phyloP scores from a whole-genome alignment of 352 stramenopile species.

The Pythium sp. region DNA sequence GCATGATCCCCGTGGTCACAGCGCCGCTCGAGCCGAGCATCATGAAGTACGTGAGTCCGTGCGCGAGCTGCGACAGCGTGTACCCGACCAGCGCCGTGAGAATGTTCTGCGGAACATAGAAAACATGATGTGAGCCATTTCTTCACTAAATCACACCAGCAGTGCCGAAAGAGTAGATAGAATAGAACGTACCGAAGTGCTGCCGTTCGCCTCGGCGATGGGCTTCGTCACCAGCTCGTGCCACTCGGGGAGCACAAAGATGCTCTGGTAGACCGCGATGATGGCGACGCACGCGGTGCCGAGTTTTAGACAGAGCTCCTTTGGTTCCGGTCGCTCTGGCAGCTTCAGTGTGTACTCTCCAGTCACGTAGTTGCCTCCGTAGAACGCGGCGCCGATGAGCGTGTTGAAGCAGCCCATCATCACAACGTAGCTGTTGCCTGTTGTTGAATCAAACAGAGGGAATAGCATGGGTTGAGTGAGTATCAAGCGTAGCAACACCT shows the following conservation, averaged over 20 bases:
- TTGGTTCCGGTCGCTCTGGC: constrained; percentile 63
- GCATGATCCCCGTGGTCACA: constrained; percentile 86
- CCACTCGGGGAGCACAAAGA: constrained; percentile 80
- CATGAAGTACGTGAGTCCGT: constrained; percentile 85
- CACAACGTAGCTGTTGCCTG: constrained; percentile 60
- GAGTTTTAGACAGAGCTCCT: constrained; percentile 81
- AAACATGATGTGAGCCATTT: constrained; percentile 7
- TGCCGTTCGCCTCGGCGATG: constrained; percentile 73
- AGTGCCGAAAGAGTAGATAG: not conserved
- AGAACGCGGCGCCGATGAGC: constrained; percentile 76
- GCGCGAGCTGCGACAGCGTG: constrained; percentile 76
- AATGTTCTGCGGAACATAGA: constrained; percentile 30
- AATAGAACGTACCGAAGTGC: constrained; percentile 31
- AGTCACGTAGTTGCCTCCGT: constrained; percentile 83
- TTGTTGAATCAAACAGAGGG: constrained; percentile 2
- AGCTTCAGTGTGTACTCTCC: constrained; percentile 83
- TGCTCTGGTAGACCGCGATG: constrained; percentile 74
- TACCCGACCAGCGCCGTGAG: constrained; percentile 61
- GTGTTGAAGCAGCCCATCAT: constrained; percentile 86
- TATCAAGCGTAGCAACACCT: not conserved
- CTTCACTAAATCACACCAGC: not conserved
- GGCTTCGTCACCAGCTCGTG: constrained; percentile 70
- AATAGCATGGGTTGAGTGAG: not conserved
- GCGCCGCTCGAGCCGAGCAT: constrained; percentile 77
- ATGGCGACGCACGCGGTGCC: constrained; percentile 66